These are phyloP conservation scores for Stentor roeselii DNA, from an alignment of 73 alveolate genomes.

Conservation along the genomic window DNA sequence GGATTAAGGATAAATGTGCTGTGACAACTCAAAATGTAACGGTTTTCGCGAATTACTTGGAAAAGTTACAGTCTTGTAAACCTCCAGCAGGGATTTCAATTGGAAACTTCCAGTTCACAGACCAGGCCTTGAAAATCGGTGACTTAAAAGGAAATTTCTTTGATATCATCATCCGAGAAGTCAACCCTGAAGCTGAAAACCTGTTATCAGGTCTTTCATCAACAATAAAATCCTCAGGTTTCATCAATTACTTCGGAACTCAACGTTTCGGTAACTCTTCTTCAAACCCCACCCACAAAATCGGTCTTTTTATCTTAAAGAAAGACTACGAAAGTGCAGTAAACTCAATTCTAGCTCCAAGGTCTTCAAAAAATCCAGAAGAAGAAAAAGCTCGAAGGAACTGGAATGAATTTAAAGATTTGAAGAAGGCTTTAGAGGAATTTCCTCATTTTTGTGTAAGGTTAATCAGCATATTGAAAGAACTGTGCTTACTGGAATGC, in stretches of 20 bases:
- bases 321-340: conserved; percentile 59
- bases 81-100: conserved; percentile 46
- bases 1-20: conserved; percentile 98
- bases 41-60: conserved; percentile 30
- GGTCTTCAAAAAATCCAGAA: neutral
- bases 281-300: conserved; percentile 52
- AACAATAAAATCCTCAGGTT: conserved; percentile 79
- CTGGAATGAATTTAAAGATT: conserved; percentile 45
- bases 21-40: conserved; percentile 92
- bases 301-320: conserved; percentile 36
- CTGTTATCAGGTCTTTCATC: conserved; percentile 39
- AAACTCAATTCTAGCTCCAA: conserved; percentile 27
- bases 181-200: neutral
- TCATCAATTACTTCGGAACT: conserved; percentile 60
- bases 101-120: conserved; percentile 72
- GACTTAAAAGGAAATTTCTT: conserved; percentile 93
- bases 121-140: conserved; percentile 86
- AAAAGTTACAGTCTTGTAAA: neutral
- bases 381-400: conserved; percentile 38
- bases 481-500: conserved; percentile 60
- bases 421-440: conserved; percentile 46
- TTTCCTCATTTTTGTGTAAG: conserved; percentile 62
- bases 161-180: conserved; percentile 79
- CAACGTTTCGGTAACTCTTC: conserved; percentile 49
- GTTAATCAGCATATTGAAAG: conserved; percentile 56